Percentiles rank a stretch among this genome's conserved stretches.
phyloP scores from a whole-genome alignment of 2,329 filamentous ascomycete genomes.

The Fusarium sp. region DNA sequence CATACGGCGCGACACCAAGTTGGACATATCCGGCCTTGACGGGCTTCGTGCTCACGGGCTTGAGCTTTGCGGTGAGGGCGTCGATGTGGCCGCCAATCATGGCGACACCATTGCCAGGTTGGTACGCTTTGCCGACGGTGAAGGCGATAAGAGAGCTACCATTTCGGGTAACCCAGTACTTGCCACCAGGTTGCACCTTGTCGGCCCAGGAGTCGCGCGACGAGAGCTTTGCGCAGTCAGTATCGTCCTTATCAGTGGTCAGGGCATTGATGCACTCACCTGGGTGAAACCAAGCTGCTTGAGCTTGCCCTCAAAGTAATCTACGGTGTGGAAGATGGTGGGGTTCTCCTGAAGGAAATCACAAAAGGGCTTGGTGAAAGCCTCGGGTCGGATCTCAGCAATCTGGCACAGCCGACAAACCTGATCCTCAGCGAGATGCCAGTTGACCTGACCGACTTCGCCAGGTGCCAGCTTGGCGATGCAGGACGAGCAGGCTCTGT shows the following conservation, averaged over 20 bases:
- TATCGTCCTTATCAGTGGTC: neutral
- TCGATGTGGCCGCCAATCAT: slow-evolving; percentile 95
- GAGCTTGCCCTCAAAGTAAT: slow-evolving; percentile 79
- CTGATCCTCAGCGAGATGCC: slow-evolving; percentile 39
- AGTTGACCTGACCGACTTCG: slow-evolving; percentile 47
- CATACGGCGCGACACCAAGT: slow-evolving; percentile 92
- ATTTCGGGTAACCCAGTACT: slow-evolving; percentile 90
- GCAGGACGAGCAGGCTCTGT: slow-evolving; percentile 53
- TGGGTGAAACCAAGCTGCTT: slow-evolving; percentile 77
- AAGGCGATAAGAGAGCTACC: slow-evolving; percentile 89
- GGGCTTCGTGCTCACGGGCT: slow-evolving; percentile 89
- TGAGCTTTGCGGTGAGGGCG: slow-evolving; percentile 88
- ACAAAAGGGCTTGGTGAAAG: slow-evolving; percentile 85
- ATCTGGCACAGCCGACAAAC: slow-evolving; percentile 52
- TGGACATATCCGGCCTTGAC: slow-evolving; percentile 87
- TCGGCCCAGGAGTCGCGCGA: slow-evolving; percentile 81
- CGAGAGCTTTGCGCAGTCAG: slow-evolving; percentile 67
- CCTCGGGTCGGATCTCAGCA: slow-evolving; percentile 62
- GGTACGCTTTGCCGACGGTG: slow-evolving; percentile 81
- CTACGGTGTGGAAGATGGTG: slow-evolving; percentile 91
- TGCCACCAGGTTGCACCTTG: slow-evolving; percentile 80
- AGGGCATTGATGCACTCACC: slow-evolving; percentile 53
- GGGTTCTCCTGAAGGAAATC: slow-evolving; percentile 90
- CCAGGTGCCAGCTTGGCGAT: slow-evolving; percentile 46
- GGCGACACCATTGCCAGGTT: slow-evolving; percentile 85